These are phyloP conservation scores for Tetrahymena borealis DNA, from an alignment of 73 alveolate species.

Conservation along the genomic window DNA sequence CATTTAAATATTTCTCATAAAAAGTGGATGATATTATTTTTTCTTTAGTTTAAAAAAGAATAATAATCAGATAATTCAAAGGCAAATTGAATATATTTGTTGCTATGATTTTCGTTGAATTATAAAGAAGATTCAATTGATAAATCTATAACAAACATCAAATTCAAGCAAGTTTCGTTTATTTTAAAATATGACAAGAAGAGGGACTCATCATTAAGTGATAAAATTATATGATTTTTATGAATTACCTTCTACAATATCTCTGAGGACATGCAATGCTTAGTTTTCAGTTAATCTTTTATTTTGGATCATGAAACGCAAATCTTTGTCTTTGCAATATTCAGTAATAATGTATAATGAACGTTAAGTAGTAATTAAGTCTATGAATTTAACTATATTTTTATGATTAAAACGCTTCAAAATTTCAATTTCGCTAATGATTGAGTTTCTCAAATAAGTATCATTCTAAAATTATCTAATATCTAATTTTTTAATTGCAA, in stretches of 20 bases:
- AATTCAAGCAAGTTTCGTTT: no score
- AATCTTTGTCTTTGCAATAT: constrained; percentile 38
- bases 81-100: no score
- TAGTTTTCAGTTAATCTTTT: constrained; percentile 26
- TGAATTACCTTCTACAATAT: background rate
- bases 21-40: no score
- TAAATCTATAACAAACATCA: no score
- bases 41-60: no score
- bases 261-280: constrained; percentile 4
- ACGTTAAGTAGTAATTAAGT: constrained; percentile 31
- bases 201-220: background rate
- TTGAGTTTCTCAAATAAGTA: constrained; percentile 25
- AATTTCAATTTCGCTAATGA: constrained; percentile 35
- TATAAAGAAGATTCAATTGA: no score
- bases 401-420: constrained; percentile 38
- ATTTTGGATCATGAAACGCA: constrained; percentile 20
- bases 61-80: no score
- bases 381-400: constrained; percentile 36
- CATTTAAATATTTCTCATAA: no score
- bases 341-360: constrained; percentile 38
- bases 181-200: no score
- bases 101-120: no score
- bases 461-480: constrained; percentile 31
- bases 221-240: background rate
- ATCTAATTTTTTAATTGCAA: constrained; percentile 43